Evolutionary conservation across 192 early-diverging fungal species (phyloP), one percentile per base, ranked within the genome.

Genomic region (Backusella tuberculispora): DNA sequence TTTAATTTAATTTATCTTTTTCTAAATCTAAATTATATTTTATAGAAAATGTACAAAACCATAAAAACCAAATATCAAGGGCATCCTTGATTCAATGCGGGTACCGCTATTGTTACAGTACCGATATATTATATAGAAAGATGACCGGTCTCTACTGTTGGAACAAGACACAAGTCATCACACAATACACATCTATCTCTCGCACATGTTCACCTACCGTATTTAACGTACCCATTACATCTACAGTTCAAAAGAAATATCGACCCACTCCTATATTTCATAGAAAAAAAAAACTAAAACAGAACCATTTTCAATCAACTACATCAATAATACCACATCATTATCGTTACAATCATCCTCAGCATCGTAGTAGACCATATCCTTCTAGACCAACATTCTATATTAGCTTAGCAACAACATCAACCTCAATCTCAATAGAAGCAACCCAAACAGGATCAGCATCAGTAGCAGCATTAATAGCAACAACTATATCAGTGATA

Each of bases 201-300:
- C 53, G 53, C 21, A 60, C 53, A 60, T 60, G 53, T 19, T 60
- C 53, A 26, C 53, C 53, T 29, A 60, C 53, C 24, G 19, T 60
- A 60, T 60, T 60, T 26, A 60, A 60, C 10, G 53, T 60, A 29
- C 53, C 53, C 12, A 60, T 60, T 26, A 60, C 53, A 60, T 6
- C 53, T 60, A 60, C 53, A 13, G 53, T 60, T 60, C 53, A 24
- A 26, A 60, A 60, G 26, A 60, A 60, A 60, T 60, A 60, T 60
- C 53, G 53, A 0, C 53, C 53, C 8, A 60, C 53, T 60, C 53
- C 53, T 60, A 24, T 60, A 60, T 60, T 60, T 26, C 53, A 60
- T 19, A 60, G 53, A 24, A 60, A 60, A 24, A 60, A 60, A 60
- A 60, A 60, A 60, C 21, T 60, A 60, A 60, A 60, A 21, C 53